Percentiles rank a stretch among this genome's conserved stretches.
Conservation (phyloP, 129 eudicot species). For the Glebionis coronaria region DNA sequence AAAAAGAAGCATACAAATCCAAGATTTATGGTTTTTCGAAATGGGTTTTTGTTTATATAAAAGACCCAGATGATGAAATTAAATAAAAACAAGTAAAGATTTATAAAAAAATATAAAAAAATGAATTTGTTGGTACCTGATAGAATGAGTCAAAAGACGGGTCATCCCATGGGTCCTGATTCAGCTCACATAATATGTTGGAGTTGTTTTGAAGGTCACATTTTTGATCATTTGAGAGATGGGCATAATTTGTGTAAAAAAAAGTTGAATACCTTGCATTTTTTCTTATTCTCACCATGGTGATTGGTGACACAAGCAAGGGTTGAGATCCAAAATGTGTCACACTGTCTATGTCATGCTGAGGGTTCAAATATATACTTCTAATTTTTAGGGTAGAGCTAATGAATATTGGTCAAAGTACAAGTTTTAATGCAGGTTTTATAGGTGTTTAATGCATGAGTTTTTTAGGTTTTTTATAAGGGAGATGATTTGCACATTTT, state of each 20-base stretch:
- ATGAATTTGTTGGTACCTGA: conserved; percentile 31
- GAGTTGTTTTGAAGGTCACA: conserved; percentile 16
- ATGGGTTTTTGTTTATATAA: conserved; percentile 27
- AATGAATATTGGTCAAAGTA: conserved; percentile 4
- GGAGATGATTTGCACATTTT: too few relatives aligned
- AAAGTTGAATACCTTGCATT: conserved; percentile 24
- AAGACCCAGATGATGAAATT: conserved; percentile 5
- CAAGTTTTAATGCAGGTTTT: neutral
- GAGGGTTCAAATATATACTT: neutral
- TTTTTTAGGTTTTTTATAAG: too few relatives aligned
- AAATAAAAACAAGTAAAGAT: conserved; percentile 9
- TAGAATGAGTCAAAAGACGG: conserved; percentile 29
- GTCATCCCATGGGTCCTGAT: conserved; percentile 78
- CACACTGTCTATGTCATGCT: conserved; percentile 9
- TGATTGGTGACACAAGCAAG: conserved; percentile 30
- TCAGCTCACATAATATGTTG: conserved; percentile 49
- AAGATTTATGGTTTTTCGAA: conserved; percentile 18
- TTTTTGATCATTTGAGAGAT: conserved; percentile 17
- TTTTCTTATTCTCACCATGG: conserved; percentile 56
- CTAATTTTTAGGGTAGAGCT: neutral
- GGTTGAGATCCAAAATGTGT: conserved; percentile 26
- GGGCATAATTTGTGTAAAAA: conserved; percentile 13
- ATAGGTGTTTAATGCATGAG: neutral
- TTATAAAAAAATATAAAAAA: conserved; percentile 7
- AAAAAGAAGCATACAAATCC: conserved; percentile 16